Conservation (phyloP, 768 basidiomycete species). For the Boletus sp. region DNA sequence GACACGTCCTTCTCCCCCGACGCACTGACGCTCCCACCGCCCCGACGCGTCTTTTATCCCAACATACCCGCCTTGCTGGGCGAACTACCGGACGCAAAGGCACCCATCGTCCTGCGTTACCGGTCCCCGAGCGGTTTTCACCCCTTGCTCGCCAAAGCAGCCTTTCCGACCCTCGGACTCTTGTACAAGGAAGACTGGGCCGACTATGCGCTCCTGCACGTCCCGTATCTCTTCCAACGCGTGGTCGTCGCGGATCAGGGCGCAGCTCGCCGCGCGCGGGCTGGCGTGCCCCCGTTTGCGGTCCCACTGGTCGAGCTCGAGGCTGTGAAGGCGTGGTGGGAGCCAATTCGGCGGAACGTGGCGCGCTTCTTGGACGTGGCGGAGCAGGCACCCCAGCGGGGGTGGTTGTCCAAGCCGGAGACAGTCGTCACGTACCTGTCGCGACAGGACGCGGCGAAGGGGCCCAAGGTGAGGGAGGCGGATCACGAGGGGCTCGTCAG, state of each 20-base stretch:
- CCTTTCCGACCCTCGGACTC: slow-evolving; percentile 67
- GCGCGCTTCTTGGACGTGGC: slow-evolving; percentile 42
- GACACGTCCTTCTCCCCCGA: slow-evolving; percentile 47
- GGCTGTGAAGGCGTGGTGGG: slow-evolving; percentile 65
- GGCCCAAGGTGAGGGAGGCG: slow-evolving; percentile 48
- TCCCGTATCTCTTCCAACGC: slow-evolving; percentile 74
- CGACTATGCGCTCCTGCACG: slow-evolving; percentile 65
- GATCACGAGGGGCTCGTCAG: slow-evolving; percentile 63
- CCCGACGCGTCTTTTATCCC: slow-evolving; percentile 75
- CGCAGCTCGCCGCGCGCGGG: slow-evolving; percentile 48
- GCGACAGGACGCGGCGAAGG: slow-evolving; percentile 51
- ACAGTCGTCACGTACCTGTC: slow-evolving; percentile 67
- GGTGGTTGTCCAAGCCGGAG: slow-evolving; percentile 28
- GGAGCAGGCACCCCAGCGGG: slow-evolving; percentile 18
- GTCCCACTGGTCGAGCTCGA: slow-evolving; percentile 44
- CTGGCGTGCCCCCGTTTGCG: slow-evolving; percentile 31
- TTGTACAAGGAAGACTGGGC: slow-evolving; percentile 76
- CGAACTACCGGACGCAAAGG: slow-evolving; percentile 30
- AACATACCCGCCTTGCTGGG: slow-evolving; percentile 61
- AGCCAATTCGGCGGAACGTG: slow-evolving; percentile 47
- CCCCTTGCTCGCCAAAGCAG: slow-evolving; percentile 66
- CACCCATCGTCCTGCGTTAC: slow-evolving; percentile 32
- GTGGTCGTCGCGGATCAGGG: slow-evolving; percentile 74
- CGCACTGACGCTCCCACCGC: slow-evolving; percentile 55
- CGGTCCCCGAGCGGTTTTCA: slow-evolving; percentile 67